A percentile compares a stretch with the other conserved stretches of the same genome.
These are phyloP conservation scores for Alternaria tenuissima DNA, from an alignment of 2,329 filamentous ascomycete species.

Conservation along the genomic window DNA sequence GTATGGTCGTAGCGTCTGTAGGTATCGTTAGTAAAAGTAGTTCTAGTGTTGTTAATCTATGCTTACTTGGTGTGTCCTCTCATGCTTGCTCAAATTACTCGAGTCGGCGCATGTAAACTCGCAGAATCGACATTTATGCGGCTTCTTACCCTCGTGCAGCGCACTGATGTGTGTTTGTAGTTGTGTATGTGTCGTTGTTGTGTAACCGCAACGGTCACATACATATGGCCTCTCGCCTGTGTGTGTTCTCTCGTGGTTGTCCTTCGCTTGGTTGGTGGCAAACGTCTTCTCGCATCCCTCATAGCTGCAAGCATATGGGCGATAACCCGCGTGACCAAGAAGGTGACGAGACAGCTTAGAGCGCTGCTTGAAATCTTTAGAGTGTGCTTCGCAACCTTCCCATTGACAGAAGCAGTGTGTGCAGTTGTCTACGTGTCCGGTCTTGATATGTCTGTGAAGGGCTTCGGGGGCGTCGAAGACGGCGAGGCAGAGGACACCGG, in stretches of 20 bases:
- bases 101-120: constrained; percentile 50
- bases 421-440: constrained; percentile 47
- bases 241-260: constrained; percentile 52
- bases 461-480: constrained; percentile 37
- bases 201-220: constrained; percentile 49
- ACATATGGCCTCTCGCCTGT: constrained; percentile 49
- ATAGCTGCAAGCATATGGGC: constrained; percentile 48
- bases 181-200: constrained; percentile 51
- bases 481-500: constrained; percentile 39
- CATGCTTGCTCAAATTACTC: constrained; percentile 50
- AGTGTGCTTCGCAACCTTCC: constrained; percentile 43
- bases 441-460: constrained; percentile 49
- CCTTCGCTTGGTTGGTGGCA: constrained; percentile 52
- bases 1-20: constrained; percentile 47
- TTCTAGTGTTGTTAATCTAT: not conserved
- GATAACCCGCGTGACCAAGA: constrained; percentile 49
- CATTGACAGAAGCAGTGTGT: constrained; percentile 48
- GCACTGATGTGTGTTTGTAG: constrained; percentile 50
- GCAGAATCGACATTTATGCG: constrained; percentile 50
- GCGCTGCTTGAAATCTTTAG: constrained; percentile 52
- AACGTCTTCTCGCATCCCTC: constrained; percentile 49
- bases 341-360: constrained; percentile 51
- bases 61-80: constrained; percentile 47
- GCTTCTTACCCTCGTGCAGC: constrained; percentile 48
- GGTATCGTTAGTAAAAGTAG: not conserved